phyloP scores from a whole-genome alignment of 805 yeast species.

The Debaryomyces castellii region DNA sequence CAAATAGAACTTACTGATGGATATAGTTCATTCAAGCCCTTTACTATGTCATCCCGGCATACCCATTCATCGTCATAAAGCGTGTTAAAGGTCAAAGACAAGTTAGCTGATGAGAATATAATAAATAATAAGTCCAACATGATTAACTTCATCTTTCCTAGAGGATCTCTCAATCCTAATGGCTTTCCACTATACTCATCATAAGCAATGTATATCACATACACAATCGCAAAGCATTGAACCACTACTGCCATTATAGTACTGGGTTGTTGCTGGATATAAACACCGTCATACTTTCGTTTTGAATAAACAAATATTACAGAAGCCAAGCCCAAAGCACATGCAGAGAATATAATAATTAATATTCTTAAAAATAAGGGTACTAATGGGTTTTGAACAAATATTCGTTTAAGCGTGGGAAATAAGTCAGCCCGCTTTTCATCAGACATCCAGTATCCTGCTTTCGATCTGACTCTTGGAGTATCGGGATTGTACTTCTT shows the following conservation, averaged over 20 bases:
- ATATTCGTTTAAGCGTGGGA: slow-evolving; percentile 56
- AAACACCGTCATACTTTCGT: slow-evolving; percentile 28
- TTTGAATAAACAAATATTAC: slow-evolving; percentile 49
- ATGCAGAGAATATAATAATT: slow-evolving; percentile 50
- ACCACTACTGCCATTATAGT: slow-evolving; percentile 91
- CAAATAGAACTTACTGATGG: slow-evolving; percentile 58
- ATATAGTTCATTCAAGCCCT: slow-evolving; percentile 15
- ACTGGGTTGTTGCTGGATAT: slow-evolving; percentile 74
- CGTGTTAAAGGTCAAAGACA: slow-evolving; percentile 82
- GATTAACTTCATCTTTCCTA: slow-evolving; percentile 77
- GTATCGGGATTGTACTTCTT: slow-evolving; percentile 17
- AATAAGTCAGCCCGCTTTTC: slow-evolving; percentile 62
- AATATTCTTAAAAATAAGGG: slow-evolving; percentile 70
- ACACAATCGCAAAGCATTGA: slow-evolving; percentile 73
- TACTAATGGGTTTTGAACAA: slow-evolving; percentile 75
- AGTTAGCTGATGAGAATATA: slow-evolving; percentile 83
- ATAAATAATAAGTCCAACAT: slow-evolving; percentile 83
- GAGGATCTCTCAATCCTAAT: slow-evolving; percentile 81
- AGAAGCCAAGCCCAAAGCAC: slow-evolving; percentile 73
- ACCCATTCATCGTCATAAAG: slow-evolving; percentile 83
- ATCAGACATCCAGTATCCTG: slow-evolving; percentile 68
- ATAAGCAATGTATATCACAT: slow-evolving; percentile 76
- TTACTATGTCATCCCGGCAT: slow-evolving; percentile 35
- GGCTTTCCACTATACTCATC: slow-evolving; percentile 95
- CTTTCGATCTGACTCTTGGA: slow-evolving; percentile 49